Percentiles rank a stretch among this genome's conserved stretches.
Evolutionary conservation across 2,329 filamentous ascomycete genomes (phyloP).

Genomic region (Rhytidhysteron rufulum): DNA sequence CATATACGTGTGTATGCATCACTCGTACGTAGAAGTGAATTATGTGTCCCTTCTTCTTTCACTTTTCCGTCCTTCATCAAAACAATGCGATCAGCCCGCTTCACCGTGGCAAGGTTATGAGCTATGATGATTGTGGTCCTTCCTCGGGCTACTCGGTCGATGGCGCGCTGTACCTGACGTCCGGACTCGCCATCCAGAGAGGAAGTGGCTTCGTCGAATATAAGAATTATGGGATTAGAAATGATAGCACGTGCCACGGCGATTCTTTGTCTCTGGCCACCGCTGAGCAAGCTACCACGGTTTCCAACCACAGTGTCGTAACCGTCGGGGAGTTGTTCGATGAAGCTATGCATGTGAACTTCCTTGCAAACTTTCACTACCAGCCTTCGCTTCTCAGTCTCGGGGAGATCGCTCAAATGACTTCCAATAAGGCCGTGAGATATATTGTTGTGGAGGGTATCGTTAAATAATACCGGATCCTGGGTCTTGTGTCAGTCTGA

Average conservation of each 20-base stretch:
- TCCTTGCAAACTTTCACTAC: constrained; percentile 1
- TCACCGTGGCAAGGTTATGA: constrained; percentile 15
- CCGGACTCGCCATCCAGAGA: too few relatives aligned
- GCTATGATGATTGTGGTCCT: constrained; percentile 62
- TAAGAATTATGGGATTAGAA: constrained; percentile 59
- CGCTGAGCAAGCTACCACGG: too few relatives aligned
- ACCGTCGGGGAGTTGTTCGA: too few relatives aligned
- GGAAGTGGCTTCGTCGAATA: constrained; percentile 70
- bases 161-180: constrained; percentile 52
- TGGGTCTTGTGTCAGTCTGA: too few relatives aligned
- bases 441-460: too few relatives aligned
- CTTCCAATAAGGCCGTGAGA: too few relatives aligned
- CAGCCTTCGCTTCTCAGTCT: constrained; percentile 54
- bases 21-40: constrained; percentile 7
- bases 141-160: constrained; percentile 53
- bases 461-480: too few relatives aligned
- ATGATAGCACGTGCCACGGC: constrained; percentile 68
- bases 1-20: constrained; percentile 1
- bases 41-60: constrained; percentile 13
- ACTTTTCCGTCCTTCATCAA: constrained; percentile 12
- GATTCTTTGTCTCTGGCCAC: constrained; percentile 74
- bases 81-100: constrained; percentile 16
- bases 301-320: too few relatives aligned
- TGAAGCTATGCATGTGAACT: constrained; percentile 67
- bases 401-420: too few relatives aligned